Conservation (phyloP, 2,329 filamentous ascomycete genomes). For the Fusarium tuaranense region DNA sequence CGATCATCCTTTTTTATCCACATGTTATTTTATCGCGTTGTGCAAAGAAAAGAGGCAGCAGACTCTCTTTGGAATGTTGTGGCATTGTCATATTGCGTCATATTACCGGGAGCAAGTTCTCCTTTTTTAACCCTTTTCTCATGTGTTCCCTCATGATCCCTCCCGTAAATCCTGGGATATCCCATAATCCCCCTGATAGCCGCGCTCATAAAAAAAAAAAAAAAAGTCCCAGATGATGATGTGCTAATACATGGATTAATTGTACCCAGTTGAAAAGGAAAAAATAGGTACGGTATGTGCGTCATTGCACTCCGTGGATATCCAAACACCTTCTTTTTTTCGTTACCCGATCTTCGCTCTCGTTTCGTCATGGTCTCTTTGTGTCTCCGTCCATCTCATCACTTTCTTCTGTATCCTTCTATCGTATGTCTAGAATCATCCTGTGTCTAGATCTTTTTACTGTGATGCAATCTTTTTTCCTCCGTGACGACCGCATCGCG, state of each 20-base stretch:
- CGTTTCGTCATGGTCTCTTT: slow-evolving; percentile 30
- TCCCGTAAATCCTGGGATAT: neutral
- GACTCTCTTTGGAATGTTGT: neutral
- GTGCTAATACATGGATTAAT: slow-evolving; percentile 2
- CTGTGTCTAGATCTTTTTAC: slow-evolving; percentile 16
- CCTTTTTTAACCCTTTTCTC: neutral
- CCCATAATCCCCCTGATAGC: neutral
- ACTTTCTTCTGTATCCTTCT: slow-evolving; percentile 9
- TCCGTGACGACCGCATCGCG: slow-evolving; percentile 68
- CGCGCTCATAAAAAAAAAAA: neutral
- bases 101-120: slow-evolving; percentile 5
- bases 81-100: slow-evolving; percentile 22
- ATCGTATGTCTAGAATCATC: neutral
- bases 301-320: slow-evolving; percentile 1
- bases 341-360: slow-evolving; percentile 6
- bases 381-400: slow-evolving; percentile 17
- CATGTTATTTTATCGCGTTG: neutral
- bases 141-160: slow-evolving; percentile 5
- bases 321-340: neutral
- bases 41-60: neutral
- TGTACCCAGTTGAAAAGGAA: slow-evolving; percentile 1
- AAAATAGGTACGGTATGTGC: neutral
- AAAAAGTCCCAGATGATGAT: neutral
- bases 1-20: neutral
- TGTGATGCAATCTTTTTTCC: slow-evolving; percentile 40